These are phyloP conservation scores for Moesziomyces globuligerus DNA, from an alignment of 1,284 basidiomycete genomes.

Conservation along the genomic window DNA sequence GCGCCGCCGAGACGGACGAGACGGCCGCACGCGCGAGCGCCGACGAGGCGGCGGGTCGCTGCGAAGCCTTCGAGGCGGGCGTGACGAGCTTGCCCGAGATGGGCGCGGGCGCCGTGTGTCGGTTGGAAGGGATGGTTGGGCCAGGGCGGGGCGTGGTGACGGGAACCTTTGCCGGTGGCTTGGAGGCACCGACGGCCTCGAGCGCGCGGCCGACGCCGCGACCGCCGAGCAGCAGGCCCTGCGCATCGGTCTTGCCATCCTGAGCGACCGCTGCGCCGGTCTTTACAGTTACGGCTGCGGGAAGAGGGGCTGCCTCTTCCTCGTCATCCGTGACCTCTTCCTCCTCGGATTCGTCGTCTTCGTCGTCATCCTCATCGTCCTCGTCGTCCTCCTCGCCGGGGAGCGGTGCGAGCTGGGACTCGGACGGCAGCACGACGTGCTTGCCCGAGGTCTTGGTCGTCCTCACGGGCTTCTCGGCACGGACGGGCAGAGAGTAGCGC, in stretches of 20 bases:
- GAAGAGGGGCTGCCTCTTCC: conserved; percentile 1
- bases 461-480: conserved; percentile 72
- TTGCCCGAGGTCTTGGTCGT: conserved; percentile 92
- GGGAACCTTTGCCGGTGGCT: conserved; percentile 43
- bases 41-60: conserved; percentile 45
- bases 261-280: conserved; percentile 4
- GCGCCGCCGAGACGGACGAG: conserved; percentile 38
- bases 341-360: conserved; percentile 64
- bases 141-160: conserved; percentile 40
- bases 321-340: conserved; percentile 65
- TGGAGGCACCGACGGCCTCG: conserved; percentile 18
- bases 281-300: not conserved
- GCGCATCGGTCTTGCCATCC: conserved; percentile 7
- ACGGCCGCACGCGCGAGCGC: conserved; percentile 43
- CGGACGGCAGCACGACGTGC: conserved; percentile 88
- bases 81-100: conserved; percentile 40
- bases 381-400: conserved; percentile 69
- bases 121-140: conserved; percentile 31
- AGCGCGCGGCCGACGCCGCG: conserved; percentile 15
- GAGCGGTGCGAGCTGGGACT: conserved; percentile 85
- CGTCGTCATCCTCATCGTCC: conserved; percentile 66
- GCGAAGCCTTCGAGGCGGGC: conserved; percentile 24
- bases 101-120: conserved; percentile 29
- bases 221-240: conserved; percentile 17
- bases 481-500: conserved; percentile 65